Base-by-base conservation (phyloP, 805 yeast species). In the Pichia thaimueangensis region DNA sequence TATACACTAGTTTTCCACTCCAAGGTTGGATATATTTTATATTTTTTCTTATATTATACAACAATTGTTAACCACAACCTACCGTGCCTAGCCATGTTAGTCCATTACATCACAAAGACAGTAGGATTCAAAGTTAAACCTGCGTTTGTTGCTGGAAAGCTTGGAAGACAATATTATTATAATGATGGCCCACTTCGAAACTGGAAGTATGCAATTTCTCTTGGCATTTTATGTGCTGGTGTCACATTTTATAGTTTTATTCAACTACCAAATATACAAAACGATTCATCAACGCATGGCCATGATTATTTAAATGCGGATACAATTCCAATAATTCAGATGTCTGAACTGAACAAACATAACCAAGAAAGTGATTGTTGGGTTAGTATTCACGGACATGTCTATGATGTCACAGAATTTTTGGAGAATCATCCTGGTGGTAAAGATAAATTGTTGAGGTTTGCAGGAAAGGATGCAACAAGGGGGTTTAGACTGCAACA, bases 361-460 rank as follows among this genome's bases (percentile, higher is more conserved):
- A 70, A 67, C 20, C 59, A 70, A 1, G 48, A 47, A 17, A 74
- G 73, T 0, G 95, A 93, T 57, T 85, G 86, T 47, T 91, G 97
- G 97, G 82, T 93, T 3, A 77, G 77, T 29, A 70, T 91, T 6
- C 76, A 78, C 37, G 86, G 89, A 2, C 82, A 77, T 53, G 95
- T 91, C 2, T 91, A 85, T 65, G 86, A 89, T 56, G 69, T 91
- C n/a, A 81, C 96, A 1, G 80, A 84, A 7, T 91, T 93, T 60
- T 57, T 91, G 28, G 68, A 76, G 40, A 88, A 78, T 58, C 98
- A 91, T 53, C 98, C 98, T 0, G 98, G 98, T 24, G 98, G 98
- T 2, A 78, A 69, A 5, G 78, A 76, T 8, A 86, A 86, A 55
- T 63, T 91, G 32, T 68, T 86, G 77, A 73, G 76, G 39, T 77